Conservation (phyloP, 2,329 filamentous ascomycete species). For the Venturia effusa region DNA sequence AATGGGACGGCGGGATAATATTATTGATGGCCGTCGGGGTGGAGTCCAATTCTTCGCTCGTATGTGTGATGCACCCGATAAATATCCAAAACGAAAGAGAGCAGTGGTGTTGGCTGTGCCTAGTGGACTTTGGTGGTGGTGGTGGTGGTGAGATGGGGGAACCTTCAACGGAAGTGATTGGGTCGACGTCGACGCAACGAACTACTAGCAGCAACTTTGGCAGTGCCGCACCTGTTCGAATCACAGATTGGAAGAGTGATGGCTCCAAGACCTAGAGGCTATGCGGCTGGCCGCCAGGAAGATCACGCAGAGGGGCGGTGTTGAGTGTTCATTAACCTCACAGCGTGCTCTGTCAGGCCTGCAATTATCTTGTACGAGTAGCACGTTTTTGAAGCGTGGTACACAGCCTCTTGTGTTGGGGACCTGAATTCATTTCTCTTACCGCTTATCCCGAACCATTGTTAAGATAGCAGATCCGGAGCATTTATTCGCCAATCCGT, state of each 20-base stretch:
- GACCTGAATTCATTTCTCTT: not conserved
- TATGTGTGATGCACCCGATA: not conserved
- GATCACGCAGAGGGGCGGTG: not conserved
- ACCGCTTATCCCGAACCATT: not conserved
- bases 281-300: not conserved
- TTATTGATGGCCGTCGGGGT: not conserved
- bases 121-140: not conserved
- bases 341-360: not conserved
- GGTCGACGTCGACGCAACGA: not conserved
- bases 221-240: not conserved
- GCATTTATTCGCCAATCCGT: not conserved
- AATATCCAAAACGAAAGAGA: not conserved
- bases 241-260: not conserved
- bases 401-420: not conserved
- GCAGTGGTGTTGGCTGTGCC: not conserved
- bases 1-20: not conserved
- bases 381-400: not conserved
- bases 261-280: not conserved
- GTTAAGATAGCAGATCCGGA: not conserved
- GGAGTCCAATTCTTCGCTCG: not conserved
- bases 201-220: not conserved
- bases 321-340: not conserved
- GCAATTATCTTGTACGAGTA: not conserved
- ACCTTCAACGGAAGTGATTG: not conserved
- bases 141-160: not conserved